Evolutionary conservation across 306 rosid species (phyloP).

Genomic region (Vigna nakashimae): DNA sequence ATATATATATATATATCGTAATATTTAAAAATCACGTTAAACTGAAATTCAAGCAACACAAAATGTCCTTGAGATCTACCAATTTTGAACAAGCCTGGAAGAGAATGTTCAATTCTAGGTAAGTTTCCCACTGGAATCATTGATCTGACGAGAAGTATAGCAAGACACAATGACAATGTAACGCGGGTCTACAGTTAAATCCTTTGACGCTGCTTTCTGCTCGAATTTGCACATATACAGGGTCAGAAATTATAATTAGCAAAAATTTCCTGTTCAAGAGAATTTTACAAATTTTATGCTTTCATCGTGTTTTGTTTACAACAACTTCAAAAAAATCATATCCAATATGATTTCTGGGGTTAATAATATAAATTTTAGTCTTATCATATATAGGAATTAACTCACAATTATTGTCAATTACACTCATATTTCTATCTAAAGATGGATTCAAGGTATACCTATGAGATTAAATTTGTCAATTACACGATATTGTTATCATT

Average conservation of each 20-base stretch:
- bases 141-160: no score
- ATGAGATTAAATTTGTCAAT: neutral
- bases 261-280: no score
- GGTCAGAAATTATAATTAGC: neutral
- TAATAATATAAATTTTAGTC: no score
- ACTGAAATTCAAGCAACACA: neutral
- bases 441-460: conserved; percentile 11
- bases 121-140: no score
- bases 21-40: neutral
- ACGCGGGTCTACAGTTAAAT: neutral
- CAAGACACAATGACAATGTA: no score
- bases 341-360: neutral
- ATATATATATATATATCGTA: no score
- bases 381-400: neutral
- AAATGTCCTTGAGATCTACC: neutral
- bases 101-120: no score
- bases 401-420: neutral
- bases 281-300: no score
- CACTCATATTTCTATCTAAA: neutral
- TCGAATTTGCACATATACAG: neutral
- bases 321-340: neutral
- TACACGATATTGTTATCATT: conserved; percentile 32
- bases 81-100: neutral
- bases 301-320: neutral
- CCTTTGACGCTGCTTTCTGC: neutral